A percentile compares a stretch with the other conserved stretches of the same genome.
phyloP scores from a whole-genome alignment of 148 eudicot species.

The Rheum nobile region DNA sequence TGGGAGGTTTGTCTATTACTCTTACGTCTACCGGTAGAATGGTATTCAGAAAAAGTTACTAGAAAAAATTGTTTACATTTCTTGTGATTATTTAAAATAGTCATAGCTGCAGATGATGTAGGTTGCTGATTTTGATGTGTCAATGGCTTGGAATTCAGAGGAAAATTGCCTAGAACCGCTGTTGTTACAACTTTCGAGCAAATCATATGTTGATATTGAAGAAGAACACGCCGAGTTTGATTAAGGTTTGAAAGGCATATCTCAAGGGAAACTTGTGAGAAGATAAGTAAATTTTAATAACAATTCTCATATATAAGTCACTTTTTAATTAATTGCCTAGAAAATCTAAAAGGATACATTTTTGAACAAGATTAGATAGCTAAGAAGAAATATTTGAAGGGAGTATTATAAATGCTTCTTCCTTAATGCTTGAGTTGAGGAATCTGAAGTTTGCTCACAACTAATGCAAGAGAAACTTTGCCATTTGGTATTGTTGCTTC shows the following conservation, averaged over 20 bases:
- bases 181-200: slow-evolving; percentile 48
- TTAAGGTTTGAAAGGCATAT: slow-evolving; percentile 22
- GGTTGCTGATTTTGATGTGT: slow-evolving; percentile 97
- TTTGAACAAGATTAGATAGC: too few relatives aligned
- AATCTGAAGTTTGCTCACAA: neutral
- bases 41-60: too few relatives aligned
- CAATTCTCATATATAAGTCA: too few relatives aligned
- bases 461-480: neutral
- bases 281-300: too few relatives aligned
- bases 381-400: too few relatives aligned
- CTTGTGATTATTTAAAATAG: slow-evolving; percentile 8
- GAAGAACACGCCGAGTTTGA: slow-evolving; percentile 39
- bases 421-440: neutral
- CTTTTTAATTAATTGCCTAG: too few relatives aligned
- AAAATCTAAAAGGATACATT: too few relatives aligned
- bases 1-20: slow-evolving; percentile 99
- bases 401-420: neutral
- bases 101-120: slow-evolving; percentile 80
- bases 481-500: neutral
- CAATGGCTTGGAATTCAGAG: slow-evolving; percentile 43
- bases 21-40: too few relatives aligned
- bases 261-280: slow-evolving; percentile 28
- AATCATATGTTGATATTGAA: slow-evolving; percentile 27
- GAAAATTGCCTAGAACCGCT: slow-evolving; percentile 68
- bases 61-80: neutral